A percentile compares a stretch with the other conserved stretches of the same genome.
Conservation (phyloP, 768 basidiomycete species). For the Filobasidium floriforme region DNA sequence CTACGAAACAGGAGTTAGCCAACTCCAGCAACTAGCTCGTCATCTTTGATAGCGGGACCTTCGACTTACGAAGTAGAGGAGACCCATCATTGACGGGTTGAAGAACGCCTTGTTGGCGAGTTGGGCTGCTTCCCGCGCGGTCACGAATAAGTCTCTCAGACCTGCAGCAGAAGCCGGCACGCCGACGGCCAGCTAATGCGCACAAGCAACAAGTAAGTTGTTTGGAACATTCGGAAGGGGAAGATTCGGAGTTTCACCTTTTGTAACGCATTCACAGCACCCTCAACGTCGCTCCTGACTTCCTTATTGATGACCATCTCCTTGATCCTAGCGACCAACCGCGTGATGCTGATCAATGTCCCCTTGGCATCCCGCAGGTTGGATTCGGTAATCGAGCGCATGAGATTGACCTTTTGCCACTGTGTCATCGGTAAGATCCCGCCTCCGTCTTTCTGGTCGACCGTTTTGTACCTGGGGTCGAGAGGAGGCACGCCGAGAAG, state of each 20-base stretch:
- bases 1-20: slow-evolving; percentile 22
- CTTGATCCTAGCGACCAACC: slow-evolving; percentile 73
- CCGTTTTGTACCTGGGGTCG: slow-evolving; percentile 40
- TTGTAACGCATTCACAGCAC: slow-evolving; percentile 64
- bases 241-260: slow-evolving; percentile 50
- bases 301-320: slow-evolving; percentile 83
- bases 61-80: slow-evolving; percentile 68
- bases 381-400: slow-evolving; percentile 62
- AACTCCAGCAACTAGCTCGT: not conserved
- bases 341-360: slow-evolving; percentile 71
- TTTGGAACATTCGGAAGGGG: not conserved
- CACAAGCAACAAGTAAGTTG: not conserved
- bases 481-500: slow-evolving; percentile 73
- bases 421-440: slow-evolving; percentile 17
- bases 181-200: not conserved
- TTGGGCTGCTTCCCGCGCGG: slow-evolving; percentile 13
- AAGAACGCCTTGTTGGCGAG: slow-evolving; percentile 69
- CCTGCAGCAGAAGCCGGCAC: not conserved
- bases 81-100: slow-evolving; percentile 88
- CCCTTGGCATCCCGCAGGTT: slow-evolving; percentile 63
- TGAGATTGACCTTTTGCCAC: slow-evolving; percentile 13
- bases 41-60: not conserved
- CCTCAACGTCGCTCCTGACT: slow-evolving; percentile 65
- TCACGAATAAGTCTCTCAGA: not conserved
- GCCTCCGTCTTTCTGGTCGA: slow-evolving; percentile 19